A percentile compares a stretch with the other conserved stretches of the same genome.
Conservation (phyloP, 2,329 filamentous ascomycete species). For the Colletotrichum eremochloae region DNA sequence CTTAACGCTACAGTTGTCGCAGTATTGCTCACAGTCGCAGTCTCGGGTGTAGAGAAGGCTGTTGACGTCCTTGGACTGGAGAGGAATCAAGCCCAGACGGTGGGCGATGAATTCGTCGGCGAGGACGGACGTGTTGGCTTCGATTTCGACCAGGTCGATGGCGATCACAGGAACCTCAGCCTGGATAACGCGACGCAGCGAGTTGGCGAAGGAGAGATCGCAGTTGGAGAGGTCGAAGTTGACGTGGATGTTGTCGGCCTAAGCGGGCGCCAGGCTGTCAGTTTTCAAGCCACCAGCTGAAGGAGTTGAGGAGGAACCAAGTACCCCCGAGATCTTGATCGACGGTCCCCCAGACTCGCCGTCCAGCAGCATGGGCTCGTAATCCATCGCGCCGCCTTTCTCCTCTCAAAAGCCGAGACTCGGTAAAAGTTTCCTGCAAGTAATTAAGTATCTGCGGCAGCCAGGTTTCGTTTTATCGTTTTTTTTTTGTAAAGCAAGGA, state of each 20-base stretch:
- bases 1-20: constrained; percentile 89
- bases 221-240: constrained; percentile 93
- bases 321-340: constrained; percentile 72
- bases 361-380: constrained; percentile 72
- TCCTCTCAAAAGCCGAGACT: constrained; percentile 2
- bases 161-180: constrained; percentile 95
- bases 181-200: constrained; percentile 89
- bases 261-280: constrained; percentile 41
- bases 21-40: constrained; percentile 96
- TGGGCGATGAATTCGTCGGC: constrained; percentile 97
- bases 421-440: constrained; percentile 3
- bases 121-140: constrained; percentile 93
- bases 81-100: constrained; percentile 88
- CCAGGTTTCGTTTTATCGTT: background rate
- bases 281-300: constrained; percentile 3
- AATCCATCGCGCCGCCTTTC: constrained; percentile 61
- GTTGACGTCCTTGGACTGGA: constrained; percentile 86
- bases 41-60: constrained; percentile 89
- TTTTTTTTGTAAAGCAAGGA: background rate
- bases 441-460: background rate
- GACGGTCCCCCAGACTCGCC: constrained; percentile 68
- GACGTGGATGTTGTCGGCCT: constrained; percentile 86
- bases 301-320: background rate
- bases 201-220: constrained; percentile 93
- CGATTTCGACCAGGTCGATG: constrained; percentile 93